Conservation (phyloP, 495 filamentous ascomycete genomes). For the Penicillium cosmopolitanum region DNA sequence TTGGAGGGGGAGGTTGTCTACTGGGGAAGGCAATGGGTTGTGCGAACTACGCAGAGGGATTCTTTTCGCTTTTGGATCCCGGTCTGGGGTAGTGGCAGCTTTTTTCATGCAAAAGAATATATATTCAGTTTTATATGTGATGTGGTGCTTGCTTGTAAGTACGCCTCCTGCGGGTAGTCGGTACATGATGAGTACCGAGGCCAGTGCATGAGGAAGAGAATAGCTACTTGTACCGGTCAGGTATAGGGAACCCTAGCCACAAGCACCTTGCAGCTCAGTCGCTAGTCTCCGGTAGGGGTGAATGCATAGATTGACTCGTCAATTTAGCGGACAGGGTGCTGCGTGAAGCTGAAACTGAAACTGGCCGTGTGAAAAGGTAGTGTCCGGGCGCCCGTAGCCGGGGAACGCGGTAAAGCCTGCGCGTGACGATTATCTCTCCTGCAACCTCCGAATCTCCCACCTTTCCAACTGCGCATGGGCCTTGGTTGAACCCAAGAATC, state of each 20-base stretch:
- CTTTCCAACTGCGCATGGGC: conserved; percentile 33
- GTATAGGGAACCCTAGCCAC: background rate
- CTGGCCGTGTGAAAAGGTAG: background rate
- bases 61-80: no score
- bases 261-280: conserved; percentile 18
- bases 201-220: background rate
- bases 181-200: conserved; percentile 21
- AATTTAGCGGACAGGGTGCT: conserved; percentile 3
- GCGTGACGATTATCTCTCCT: conserved; percentile 37
- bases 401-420: conserved; percentile 45
- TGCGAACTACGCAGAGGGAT: background rate
- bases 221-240: conserved; percentile 6
- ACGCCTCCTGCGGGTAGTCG: conserved; percentile 10
- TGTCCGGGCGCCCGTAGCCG: conserved; percentile 19
- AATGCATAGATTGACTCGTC: conserved; percentile 11
- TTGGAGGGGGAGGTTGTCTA: background rate
- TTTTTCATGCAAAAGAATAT: no score
- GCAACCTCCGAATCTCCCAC: conserved; percentile 23
- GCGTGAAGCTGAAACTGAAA: background rate
- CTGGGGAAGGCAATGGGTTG: background rate
- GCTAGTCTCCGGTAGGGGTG: conserved; percentile 10
- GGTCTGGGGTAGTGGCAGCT: no score
- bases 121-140: background rate
- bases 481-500: conserved; percentile 32
- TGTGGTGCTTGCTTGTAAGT: background rate